Evolutionary conservation across 2,329 filamentous ascomycete species (phyloP).

Genomic region (Pseudogymnoascus sp.): DNA sequence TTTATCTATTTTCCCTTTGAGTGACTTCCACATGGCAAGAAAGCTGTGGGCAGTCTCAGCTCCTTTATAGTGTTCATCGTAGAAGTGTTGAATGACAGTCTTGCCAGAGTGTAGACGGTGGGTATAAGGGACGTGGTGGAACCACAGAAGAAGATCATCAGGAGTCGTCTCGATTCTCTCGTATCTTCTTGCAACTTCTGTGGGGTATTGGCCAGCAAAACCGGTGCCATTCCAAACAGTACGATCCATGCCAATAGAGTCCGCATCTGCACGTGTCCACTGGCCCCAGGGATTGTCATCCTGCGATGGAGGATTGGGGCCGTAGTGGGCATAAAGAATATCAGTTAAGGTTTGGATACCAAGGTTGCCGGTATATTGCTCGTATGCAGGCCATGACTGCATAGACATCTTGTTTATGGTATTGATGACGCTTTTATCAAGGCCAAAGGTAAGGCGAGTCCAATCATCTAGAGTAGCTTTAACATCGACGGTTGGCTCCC

Average conservation of each 20-base stretch:
- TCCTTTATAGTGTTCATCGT: slow-evolving; percentile 56
- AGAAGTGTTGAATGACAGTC: slow-evolving; percentile 63
- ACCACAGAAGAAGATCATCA: slow-evolving; percentile 65
- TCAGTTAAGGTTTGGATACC: slow-evolving; percentile 65
- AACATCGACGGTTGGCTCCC: slow-evolving; percentile 50
- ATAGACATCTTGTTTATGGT: slow-evolving; percentile 58
- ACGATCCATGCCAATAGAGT: slow-evolving; percentile 63
- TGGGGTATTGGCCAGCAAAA: slow-evolving; percentile 59
- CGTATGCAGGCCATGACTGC: slow-evolving; percentile 64
- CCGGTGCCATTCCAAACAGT: slow-evolving; percentile 63
- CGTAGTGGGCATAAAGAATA: slow-evolving; percentile 61
- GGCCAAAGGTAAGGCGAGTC: slow-evolving; percentile 61
- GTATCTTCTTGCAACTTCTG: slow-evolving; percentile 51
- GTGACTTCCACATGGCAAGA: slow-evolving; percentile 45
- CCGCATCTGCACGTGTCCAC: slow-evolving; percentile 60
- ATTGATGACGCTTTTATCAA: slow-evolving; percentile 48
- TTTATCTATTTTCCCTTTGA: slow-evolving; percentile 51
- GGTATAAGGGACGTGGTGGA: slow-evolving; percentile 67
- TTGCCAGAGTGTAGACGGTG: slow-evolving; percentile 55
- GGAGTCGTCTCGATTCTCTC: slow-evolving; percentile 59
- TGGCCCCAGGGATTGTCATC: slow-evolving; percentile 66
- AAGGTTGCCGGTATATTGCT: slow-evolving; percentile 64
- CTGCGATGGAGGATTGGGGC: slow-evolving; percentile 60
- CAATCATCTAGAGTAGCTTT: slow-evolving; percentile 54
- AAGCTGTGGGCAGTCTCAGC: slow-evolving; percentile 57